Evolutionary conservation across 371 early-diverging fungal genomes (phyloP).

Genomic region (Rhizopus sp.): DNA sequence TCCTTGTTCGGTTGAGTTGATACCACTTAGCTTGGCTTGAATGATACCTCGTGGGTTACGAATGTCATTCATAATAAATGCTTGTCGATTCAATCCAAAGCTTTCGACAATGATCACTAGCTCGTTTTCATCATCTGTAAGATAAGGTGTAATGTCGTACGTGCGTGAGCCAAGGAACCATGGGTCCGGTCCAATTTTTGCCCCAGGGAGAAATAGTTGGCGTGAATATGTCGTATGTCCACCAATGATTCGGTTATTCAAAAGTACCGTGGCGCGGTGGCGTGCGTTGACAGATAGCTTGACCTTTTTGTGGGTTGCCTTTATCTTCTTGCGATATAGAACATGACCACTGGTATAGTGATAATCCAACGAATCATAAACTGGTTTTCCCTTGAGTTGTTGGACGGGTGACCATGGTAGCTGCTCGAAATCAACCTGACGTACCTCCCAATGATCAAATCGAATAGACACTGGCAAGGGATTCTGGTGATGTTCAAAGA

Average conservation of each 20-base stretch:
- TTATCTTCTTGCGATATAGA: slow-evolving; percentile 54
- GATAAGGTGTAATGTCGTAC: slow-evolving; percentile 44
- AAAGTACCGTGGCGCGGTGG: slow-evolving; percentile 68
- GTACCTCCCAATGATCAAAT: slow-evolving; percentile 31
- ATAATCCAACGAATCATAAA: slow-evolving; percentile 57
- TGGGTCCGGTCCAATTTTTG: slow-evolving; percentile 78
- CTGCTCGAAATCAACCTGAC: slow-evolving; percentile 34
- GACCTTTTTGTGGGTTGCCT: slow-evolving; percentile 29
- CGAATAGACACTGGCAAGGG: slow-evolving; percentile 24
- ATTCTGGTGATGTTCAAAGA: slow-evolving; percentile 20
- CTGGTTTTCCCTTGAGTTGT: slow-evolving; percentile 22
- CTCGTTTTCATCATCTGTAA: slow-evolving; percentile 47
- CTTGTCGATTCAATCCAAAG: slow-evolving; percentile 75
- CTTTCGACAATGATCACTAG: slow-evolving; percentile 75
- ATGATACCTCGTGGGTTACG: slow-evolving; percentile 78
- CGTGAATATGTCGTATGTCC: slow-evolving; percentile 80
- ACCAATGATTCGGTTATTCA: slow-evolving; percentile 72
- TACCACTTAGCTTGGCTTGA: slow-evolving; percentile 55
- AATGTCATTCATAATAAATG: slow-evolving; percentile 76
- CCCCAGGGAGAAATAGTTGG: slow-evolving; percentile 61
- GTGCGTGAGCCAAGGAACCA: slow-evolving; percentile 51
- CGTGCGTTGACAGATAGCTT: slow-evolving; percentile 67
- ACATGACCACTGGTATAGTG: slow-evolving; percentile 69
- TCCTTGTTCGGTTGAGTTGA: slow-evolving; percentile 18
- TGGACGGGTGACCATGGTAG: slow-evolving; percentile 37